These are phyloP conservation scores for Pythium coloratum DNA, from an alignment of 352 stramenopile species.

Conservation along the genomic window DNA sequence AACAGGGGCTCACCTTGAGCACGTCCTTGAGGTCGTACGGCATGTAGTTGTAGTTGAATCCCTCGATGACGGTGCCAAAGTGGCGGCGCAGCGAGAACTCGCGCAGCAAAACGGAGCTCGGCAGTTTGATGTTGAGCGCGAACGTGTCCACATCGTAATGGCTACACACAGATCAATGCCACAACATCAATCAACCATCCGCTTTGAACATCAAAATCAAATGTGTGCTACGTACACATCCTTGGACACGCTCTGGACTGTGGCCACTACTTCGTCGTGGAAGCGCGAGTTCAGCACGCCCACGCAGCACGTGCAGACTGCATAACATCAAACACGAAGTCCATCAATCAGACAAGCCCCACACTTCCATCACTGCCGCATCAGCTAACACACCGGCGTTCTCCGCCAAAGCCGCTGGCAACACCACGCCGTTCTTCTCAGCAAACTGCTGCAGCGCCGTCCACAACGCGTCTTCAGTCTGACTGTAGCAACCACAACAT, in stretches of 20 bases:
- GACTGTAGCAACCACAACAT: neutral
- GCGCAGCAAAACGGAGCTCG: constrained; percentile 71
- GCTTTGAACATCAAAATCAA: neutral
- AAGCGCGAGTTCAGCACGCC: constrained; percentile 54
- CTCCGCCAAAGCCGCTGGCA: constrained; percentile 6
- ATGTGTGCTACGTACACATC: constrained; percentile 27
- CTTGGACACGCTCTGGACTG: constrained; percentile 39
- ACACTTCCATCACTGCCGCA: neutral
- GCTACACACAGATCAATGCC: constrained; percentile 15
- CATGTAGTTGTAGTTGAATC: constrained; percentile 34
- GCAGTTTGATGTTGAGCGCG: constrained; percentile 79
- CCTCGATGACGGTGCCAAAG: constrained; percentile 35
- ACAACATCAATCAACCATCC: neutral
- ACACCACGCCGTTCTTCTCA: constrained; percentile 14
- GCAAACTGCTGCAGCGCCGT: constrained; percentile 12
- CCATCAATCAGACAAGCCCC: neutral
- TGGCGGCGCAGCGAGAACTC: constrained; percentile 75
- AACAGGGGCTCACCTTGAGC: constrained; percentile 51
- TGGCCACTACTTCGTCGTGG: constrained; percentile 41
- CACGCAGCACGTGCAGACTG: constrained; percentile 73
- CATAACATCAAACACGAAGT: neutral
- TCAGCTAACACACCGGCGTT: constrained; percentile 12
- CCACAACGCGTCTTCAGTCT: constrained; percentile 24
- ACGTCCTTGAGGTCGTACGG: constrained; percentile 78
- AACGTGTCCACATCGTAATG: constrained; percentile 72